These are phyloP conservation scores for Alternaria consortialis DNA, from an alignment of 2,329 filamentous ascomycete genomes.

Conservation along the genomic window DNA sequence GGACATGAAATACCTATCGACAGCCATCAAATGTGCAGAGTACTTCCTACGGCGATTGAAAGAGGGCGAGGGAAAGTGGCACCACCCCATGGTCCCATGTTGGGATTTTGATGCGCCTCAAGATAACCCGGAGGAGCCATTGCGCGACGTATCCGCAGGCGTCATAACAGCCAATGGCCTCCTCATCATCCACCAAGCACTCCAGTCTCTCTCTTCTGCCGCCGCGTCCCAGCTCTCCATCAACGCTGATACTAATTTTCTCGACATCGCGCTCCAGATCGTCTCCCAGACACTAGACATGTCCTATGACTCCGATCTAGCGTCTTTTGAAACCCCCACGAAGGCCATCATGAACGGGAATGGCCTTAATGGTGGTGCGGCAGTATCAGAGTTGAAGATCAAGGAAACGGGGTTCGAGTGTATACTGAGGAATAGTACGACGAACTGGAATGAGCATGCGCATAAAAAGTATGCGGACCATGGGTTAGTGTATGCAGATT, in stretches of 20 bases:
- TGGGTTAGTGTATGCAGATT: conserved; percentile 61
- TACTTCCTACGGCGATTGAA: conserved; percentile 58
- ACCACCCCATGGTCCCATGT: conserved; percentile 51
- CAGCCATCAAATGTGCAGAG: conserved; percentile 56
- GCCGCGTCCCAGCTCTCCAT: conserved; percentile 4
- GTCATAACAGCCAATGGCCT: conserved; percentile 56
- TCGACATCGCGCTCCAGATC: conserved; percentile 31
- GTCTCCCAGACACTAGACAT: conserved; percentile 42
- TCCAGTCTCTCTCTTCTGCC: conserved; percentile 28
- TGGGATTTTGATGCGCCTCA: conserved; percentile 64
- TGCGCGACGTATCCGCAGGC: conserved; percentile 53
- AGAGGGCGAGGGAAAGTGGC: conserved; percentile 41
- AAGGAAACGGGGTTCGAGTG: conserved; percentile 52
- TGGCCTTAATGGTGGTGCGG: background rate
- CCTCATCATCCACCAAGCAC: conserved; percentile 50
- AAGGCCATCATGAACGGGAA: conserved; percentile 29
- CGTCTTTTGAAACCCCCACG: conserved; percentile 25
- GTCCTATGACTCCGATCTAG: conserved; percentile 41
- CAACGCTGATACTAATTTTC: conserved; percentile 15
- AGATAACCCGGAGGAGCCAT: conserved; percentile 41
- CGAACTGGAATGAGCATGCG: conserved; percentile 59
- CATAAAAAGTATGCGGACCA: conserved; percentile 57
- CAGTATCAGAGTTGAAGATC: conserved; percentile 27
- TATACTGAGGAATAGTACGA: conserved; percentile 58
- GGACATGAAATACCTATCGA: conserved; percentile 54